Evolutionary conservation across 768 basidiomycete genomes (phyloP).

Genomic region (Lactarius evosmus): DNA sequence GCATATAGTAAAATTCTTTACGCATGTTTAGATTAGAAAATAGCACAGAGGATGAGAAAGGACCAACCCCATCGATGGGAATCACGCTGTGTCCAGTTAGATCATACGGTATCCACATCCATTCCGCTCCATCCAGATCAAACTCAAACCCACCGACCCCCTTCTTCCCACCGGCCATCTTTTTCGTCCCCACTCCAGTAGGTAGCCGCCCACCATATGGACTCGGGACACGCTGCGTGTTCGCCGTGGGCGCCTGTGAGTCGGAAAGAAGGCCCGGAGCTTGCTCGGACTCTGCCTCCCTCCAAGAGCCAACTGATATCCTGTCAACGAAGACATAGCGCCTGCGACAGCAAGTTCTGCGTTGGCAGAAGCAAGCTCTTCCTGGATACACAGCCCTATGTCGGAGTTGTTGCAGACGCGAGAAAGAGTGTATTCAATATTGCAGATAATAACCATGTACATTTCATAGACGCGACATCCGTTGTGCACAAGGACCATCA

Average conservation of each 20-base stretch:
- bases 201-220: slow-evolving; percentile 59
- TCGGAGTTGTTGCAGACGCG: no score
- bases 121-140: neutral
- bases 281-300: neutral
- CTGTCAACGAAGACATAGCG: no score
- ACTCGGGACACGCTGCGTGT: slow-evolving; percentile 71
- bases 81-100: neutral
- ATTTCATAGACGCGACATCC: no score
- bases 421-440: no score
- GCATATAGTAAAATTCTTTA: neutral
- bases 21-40: neutral
- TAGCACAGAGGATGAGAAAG: neutral
- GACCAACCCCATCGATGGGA: neutral
- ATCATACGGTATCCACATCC: neutral
- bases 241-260: slow-evolving; percentile 40
- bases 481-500: no score
- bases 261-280: neutral
- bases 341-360: no score
- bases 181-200: slow-evolving; percentile 47
- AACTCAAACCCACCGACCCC: slow-evolving; percentile 66
- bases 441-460: no score
- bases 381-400: no score
- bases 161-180: slow-evolving; percentile 49
- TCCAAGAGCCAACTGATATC: neutral
- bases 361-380: no score